Percentiles rank a stretch among this genome's conserved stretches.
phyloP scores from a whole-genome alignment of 1,284 basidiomycete species.

The Apiotrichum veenhuisii region DNA sequence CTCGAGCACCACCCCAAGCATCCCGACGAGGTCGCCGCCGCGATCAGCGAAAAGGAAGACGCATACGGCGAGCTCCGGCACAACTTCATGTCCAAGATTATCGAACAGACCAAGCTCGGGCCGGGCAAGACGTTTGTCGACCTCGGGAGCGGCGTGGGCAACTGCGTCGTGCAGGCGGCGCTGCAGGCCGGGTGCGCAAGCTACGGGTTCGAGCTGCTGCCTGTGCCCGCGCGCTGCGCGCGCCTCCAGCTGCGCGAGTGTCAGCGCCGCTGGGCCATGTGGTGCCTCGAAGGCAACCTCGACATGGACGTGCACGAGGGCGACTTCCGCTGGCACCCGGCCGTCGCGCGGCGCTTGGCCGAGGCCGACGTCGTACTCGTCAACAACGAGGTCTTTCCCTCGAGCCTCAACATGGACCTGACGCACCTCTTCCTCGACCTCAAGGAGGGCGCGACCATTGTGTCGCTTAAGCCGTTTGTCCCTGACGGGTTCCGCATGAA shows the following conservation, averaged over 20 bases:
- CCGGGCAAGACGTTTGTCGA: constrained; percentile 51
- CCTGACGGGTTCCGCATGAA: constrained; percentile 54
- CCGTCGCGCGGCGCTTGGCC: constrained; percentile 43
- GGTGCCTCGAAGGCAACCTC: constrained; percentile 51
- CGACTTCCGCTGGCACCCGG: constrained; percentile 52
- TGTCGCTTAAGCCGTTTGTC: constrained; percentile 56
- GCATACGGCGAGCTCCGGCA: constrained; percentile 48
- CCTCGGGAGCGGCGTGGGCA: constrained; percentile 57
- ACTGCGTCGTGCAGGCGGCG: constrained; percentile 55
- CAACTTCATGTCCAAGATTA: constrained; percentile 45
- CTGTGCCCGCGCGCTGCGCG: constrained; percentile 52
- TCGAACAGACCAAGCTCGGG: constrained; percentile 41
- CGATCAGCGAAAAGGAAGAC: constrained; percentile 44
- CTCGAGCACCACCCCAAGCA: constrained; percentile 50
- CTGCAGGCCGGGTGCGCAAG: constrained; percentile 53
- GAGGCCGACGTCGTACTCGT: constrained; percentile 56
- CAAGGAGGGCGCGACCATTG: constrained; percentile 54
- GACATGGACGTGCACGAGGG: constrained; percentile 52
- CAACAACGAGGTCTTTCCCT: constrained; percentile 57
- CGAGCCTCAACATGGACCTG: constrained; percentile 54
- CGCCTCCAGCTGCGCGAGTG: constrained; percentile 53
- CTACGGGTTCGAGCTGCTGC: constrained; percentile 56
- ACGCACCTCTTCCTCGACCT: constrained; percentile 57
- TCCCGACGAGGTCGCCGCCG: constrained; percentile 39
- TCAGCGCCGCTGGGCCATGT: constrained; percentile 53